A percentile compares a stretch with the other conserved stretches of the same genome.
phyloP scores from a whole-genome alignment of 129 eudicot genomes.

The Helianthus tuberosus region DNA sequence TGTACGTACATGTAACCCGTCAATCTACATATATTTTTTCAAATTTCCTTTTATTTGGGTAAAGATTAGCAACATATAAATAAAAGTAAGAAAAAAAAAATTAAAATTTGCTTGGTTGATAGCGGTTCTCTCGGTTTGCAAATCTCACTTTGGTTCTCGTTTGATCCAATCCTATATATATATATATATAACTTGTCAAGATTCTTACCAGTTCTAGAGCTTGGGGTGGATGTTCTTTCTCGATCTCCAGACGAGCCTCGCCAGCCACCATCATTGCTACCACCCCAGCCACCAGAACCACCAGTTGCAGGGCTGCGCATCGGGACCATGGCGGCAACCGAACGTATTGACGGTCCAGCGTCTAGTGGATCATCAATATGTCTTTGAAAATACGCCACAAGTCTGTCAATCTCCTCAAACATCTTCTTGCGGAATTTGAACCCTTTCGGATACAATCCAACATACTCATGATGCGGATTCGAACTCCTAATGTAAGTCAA shows the following conservation, averaged over 20 bases:
- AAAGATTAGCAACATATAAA: too few species aligned
- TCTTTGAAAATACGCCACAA: constrained; percentile 79
- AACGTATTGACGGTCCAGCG: constrained; percentile 68
- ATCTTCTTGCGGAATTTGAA: constrained; percentile 87
- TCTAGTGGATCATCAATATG: constrained; percentile 89
- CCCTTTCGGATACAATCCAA: constrained; percentile 91
- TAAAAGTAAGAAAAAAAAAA: neutral
- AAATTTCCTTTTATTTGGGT: too few species aligned
- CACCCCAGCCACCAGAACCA: constrained; percentile 75
- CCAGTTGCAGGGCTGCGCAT: constrained; percentile 77
- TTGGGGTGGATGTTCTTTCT: constrained; percentile 51
- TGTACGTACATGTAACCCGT: too few species aligned
- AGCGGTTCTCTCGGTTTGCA: too few species aligned
- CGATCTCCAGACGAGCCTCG: constrained; percentile 59
- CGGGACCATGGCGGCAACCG: constrained; percentile 97
- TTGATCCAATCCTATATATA: too few species aligned
- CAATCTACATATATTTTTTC: too few species aligned
- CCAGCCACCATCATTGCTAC: constrained; percentile 57
- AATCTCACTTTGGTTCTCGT: too few species aligned
- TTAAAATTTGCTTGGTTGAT: too few species aligned
- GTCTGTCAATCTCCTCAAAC: constrained; percentile 88
- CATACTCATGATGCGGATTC: constrained; percentile 93
- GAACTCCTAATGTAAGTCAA: constrained; percentile 84
- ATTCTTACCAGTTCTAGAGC: constrained; percentile 48
- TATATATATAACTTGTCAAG: neutral